Percentiles rank a stretch among this genome's conserved stretches.
These are phyloP conservation scores for Tarenaya hassleriana DNA, from an alignment of 345 rosid genomes.

Conservation along the genomic window DNA sequence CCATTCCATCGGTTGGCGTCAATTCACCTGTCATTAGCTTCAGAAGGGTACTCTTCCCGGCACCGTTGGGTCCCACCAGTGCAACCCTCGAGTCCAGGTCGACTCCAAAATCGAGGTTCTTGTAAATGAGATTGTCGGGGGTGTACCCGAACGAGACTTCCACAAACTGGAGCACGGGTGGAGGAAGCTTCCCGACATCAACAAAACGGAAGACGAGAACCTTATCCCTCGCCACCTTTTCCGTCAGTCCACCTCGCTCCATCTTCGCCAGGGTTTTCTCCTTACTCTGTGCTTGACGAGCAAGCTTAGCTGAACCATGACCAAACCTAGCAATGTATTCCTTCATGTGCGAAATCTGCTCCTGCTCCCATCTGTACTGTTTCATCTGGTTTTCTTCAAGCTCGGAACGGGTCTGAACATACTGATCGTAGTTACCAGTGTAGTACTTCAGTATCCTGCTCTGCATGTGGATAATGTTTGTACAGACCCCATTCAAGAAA, in stretches of 20 bases:
- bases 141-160: conserved; percentile 93
- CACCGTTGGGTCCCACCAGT: conserved; percentile 95
- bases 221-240: conserved; percentile 66
- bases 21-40: conserved; percentile 96
- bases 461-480: conserved; percentile 98
- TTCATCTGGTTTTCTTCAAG: conserved; percentile 99
- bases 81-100: conserved; percentile 96
- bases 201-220: conserved; percentile 81
- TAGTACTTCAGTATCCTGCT: conserved; percentile 69
- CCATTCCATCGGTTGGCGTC: conserved; percentile 90
- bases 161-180: conserved; percentile 95
- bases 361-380: conserved; percentile 99
- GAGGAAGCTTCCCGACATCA: conserved; percentile 97
- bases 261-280: conserved; percentile 97
- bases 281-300: conserved; percentile 99
- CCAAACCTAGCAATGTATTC: conserved; percentile 99
- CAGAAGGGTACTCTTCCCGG: conserved; percentile 94
- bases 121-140: conserved; percentile 74
- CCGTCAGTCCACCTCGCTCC: conserved; percentile 98
- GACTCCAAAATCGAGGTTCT: conserved; percentile 84
- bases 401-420: conserved; percentile 89
- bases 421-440: conserved; percentile 92
- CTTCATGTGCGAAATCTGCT: conserved; percentile 95
- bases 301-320: conserved; percentile 97
- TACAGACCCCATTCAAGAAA: conserved; percentile 93